A percentile compares a stretch with the other conserved stretches of the same genome.
Conservation (phyloP, 257 asterid genomes). For the Jacaranda mimosifolia region DNA sequence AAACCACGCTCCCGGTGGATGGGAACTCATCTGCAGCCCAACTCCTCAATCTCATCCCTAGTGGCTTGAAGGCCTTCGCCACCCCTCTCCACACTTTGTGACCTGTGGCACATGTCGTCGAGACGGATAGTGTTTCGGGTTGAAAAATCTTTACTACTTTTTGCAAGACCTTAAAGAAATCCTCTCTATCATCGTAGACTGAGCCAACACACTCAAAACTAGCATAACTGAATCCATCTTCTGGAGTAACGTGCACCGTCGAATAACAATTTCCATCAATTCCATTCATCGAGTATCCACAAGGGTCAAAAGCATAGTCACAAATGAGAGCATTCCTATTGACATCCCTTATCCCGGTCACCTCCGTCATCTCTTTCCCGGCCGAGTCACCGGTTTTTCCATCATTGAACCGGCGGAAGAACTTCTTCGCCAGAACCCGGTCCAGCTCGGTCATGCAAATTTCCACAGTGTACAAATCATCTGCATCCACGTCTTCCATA, state of each 20-base stretch:
- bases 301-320: conserved; percentile 91
- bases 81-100: conserved; percentile 64
- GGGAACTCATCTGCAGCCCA: conserved; percentile 77
- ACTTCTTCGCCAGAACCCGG: conserved; percentile 66
- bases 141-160: conserved; percentile 75
- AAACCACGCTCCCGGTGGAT: conserved; percentile 66
- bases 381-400: conserved; percentile 69
- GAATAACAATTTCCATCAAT: conserved; percentile 79
- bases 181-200: conserved; percentile 51
- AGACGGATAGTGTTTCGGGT: conserved; percentile 73
- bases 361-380: conserved; percentile 83
- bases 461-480: conserved; percentile 66
- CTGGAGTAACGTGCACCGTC: conserved; percentile 96
- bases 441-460: conserved; percentile 94
- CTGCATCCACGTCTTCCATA: conserved; percentile 32
- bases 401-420: conserved; percentile 64
- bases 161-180: conserved; percentile 51
- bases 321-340: conserved; percentile 69
- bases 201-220: conserved; percentile 85
- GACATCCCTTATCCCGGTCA: conserved; percentile 64
- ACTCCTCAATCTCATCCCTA: conserved; percentile 81
- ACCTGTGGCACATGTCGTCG: conserved; percentile 64
- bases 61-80: conserved; percentile 67
- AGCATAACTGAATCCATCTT: conserved; percentile 95
- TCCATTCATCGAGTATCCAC: conserved; percentile 98